Evolutionary conservation across 2,329 filamentous ascomycete genomes (phyloP).

Genomic region (Bipolaris oryzae): DNA sequence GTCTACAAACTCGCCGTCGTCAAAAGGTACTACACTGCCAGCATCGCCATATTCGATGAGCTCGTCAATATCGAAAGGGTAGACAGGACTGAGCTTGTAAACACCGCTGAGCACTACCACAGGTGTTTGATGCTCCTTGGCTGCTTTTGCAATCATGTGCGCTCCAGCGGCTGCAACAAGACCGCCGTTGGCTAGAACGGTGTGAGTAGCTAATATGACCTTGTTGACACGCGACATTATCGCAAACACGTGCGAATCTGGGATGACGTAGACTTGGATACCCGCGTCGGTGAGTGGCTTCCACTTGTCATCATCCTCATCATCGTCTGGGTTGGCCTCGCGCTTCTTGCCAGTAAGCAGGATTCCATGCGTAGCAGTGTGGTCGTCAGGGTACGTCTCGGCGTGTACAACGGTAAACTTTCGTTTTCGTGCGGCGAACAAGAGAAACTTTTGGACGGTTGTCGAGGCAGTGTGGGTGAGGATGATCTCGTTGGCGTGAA

Average conservation of each 20-base stretch:
- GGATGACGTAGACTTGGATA: slow-evolving; percentile 81
- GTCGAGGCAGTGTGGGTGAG: slow-evolving; percentile 85
- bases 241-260: slow-evolving; percentile 84
- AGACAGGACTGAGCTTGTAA: slow-evolving; percentile 91
- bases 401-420: slow-evolving; percentile 91
- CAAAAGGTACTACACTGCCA: slow-evolving; percentile 74
- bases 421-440: slow-evolving; percentile 84
- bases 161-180: slow-evolving; percentile 86
- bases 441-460: slow-evolving; percentile 87
- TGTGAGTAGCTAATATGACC: slow-evolving; percentile 86
- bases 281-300: slow-evolving; percentile 80
- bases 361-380: slow-evolving; percentile 66
- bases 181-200: slow-evolving; percentile 86
- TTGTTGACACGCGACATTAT: slow-evolving; percentile 97
- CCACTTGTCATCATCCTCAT: slow-evolving; percentile 63
- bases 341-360: slow-evolving; percentile 62
- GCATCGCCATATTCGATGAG: slow-evolving; percentile 88
- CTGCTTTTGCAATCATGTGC: slow-evolving; percentile 80
- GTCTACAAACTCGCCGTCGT: slow-evolving; percentile 79
- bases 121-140: slow-evolving; percentile 78
- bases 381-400: slow-evolving; percentile 73
- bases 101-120: slow-evolving; percentile 90
- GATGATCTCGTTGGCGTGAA: slow-evolving; percentile 91
- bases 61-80: slow-evolving; percentile 79
- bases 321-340: slow-evolving; percentile 55